Conservation (phyloP, 331 rosid genomes). For the Acacia pycnantha region DNA sequence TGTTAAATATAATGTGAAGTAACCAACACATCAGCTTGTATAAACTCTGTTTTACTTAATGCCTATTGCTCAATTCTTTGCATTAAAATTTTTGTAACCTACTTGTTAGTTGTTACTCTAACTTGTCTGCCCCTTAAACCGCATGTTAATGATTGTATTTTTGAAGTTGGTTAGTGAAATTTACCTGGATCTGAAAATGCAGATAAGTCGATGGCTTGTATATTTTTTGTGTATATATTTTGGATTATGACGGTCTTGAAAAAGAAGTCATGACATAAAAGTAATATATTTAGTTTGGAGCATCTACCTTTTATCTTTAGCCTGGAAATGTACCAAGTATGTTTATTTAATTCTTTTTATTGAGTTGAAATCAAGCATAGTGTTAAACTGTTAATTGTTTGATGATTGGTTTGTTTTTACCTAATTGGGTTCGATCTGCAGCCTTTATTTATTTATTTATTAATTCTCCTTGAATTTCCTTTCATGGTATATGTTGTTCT, state of each 20-base stretch:
- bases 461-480: not conserved
- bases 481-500: not conserved
- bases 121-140: not conserved
- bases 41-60: not conserved
- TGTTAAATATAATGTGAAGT: not conserved
- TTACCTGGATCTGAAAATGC: not conserved
- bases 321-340: conserved; percentile 3
- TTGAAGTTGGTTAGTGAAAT: not conserved
- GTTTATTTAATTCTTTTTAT: not conserved
- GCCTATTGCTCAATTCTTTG: not conserved
- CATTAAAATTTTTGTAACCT: not conserved
- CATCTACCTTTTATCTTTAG: not conserved
- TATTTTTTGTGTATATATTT: not conserved
- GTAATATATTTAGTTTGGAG: not conserved
- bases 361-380: not conserved
- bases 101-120: not conserved
- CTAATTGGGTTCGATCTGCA: not conserved
- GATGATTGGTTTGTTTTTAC: not conserved
- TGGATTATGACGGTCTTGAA: not conserved
- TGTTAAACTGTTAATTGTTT: not conserved
- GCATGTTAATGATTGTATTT: not conserved
- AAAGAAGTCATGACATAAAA: not conserved
- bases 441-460: not conserved
- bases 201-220: not conserved
- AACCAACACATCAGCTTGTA: not conserved